Evolutionary conservation across 1,284 basidiomycete genomes (phyloP).

Genomic region (Cutaneotrichosporon sp.): DNA sequence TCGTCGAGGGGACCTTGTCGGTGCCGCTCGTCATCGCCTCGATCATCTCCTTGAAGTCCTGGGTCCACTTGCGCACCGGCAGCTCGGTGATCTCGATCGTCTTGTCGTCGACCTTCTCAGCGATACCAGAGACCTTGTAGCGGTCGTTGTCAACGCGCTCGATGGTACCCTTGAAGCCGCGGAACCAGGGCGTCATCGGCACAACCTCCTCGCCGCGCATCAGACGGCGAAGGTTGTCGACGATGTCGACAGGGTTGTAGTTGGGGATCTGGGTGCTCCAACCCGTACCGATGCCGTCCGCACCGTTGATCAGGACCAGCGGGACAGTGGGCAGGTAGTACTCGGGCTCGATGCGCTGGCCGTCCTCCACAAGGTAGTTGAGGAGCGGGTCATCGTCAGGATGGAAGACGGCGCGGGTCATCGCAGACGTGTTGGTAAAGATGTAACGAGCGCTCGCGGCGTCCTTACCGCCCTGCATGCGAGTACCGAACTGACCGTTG

Average conservation of each 20-base stretch:
- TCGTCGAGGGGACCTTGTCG: conserved; percentile 64
- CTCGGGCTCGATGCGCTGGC: conserved; percentile 85
- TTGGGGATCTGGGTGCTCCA: conserved; percentile 95
- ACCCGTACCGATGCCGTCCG: conserved; percentile 97
- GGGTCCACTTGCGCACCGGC: conserved; percentile 95
- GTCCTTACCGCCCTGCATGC: conserved; percentile 84
- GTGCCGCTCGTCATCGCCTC: conserved; percentile 62
- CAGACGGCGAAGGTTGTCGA: conserved; percentile 80
- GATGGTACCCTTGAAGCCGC: conserved; percentile 84
- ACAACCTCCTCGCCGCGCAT: conserved; percentile 84
- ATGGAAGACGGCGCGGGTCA: conserved; percentile 81
- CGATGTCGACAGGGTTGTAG: conserved; percentile 90
- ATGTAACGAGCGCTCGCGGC: conserved; percentile 97
- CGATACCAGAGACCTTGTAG: conserved; percentile 79
- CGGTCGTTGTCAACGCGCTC: conserved; percentile 78
- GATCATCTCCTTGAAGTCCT: conserved; percentile 85
- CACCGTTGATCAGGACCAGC: conserved; percentile 88
- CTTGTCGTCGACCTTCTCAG: conserved; percentile 76
- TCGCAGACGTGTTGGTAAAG: conserved; percentile 77
- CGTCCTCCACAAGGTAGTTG: conserved; percentile 85
- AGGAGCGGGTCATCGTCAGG: conserved; percentile 82
- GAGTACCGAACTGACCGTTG: conserved; percentile 96
- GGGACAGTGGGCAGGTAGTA: conserved; percentile 93
- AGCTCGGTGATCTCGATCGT: conserved; percentile 95
- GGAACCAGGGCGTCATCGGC: conserved; percentile 95